Conservation (phyloP, 1,139 yeast genomes). For the Pichia sp. region DNA sequence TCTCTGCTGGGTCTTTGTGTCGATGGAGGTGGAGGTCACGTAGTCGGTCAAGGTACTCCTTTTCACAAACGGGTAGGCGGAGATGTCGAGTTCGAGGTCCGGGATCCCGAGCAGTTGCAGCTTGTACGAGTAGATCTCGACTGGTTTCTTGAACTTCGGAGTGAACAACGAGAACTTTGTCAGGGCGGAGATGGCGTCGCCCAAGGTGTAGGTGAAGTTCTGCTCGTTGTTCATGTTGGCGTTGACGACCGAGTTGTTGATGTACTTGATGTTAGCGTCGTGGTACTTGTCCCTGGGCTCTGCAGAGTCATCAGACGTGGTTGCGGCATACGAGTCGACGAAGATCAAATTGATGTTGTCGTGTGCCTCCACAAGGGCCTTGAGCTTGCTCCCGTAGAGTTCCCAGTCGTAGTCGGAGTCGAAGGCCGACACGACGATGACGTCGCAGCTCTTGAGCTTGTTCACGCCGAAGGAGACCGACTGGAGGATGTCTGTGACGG, state of each 20-base stretch:
- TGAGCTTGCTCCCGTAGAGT: neutral
- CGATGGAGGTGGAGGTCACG: constrained; percentile 9
- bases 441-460: constrained; percentile 6
- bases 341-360: constrained; percentile 7
- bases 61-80: constrained; percentile 17
- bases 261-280: neutral
- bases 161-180: constrained; percentile 2
- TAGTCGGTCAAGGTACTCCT: constrained; percentile 11
- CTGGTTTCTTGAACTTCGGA: constrained; percentile 15
- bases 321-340: neutral
- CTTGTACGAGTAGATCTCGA: constrained; percentile 12
- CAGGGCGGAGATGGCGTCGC: constrained; percentile 5
- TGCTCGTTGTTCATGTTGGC: constrained; percentile 6
- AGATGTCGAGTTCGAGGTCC: constrained; percentile 12
- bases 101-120: constrained; percentile 7
- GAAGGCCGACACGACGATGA: constrained; percentile 9
- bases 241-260: constrained; percentile 1
- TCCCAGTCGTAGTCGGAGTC: constrained; percentile 9
- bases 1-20: neutral
- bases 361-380: neutral
- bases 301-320: neutral
- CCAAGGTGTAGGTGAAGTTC: constrained; percentile 3
- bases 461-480: neutral
- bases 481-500: constrained; percentile 4
- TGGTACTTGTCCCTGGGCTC: neutral